Evolutionary conservation across 1,284 basidiomycete species (phyloP).

Genomic region (Tetrapyrgos nigripes): DNA sequence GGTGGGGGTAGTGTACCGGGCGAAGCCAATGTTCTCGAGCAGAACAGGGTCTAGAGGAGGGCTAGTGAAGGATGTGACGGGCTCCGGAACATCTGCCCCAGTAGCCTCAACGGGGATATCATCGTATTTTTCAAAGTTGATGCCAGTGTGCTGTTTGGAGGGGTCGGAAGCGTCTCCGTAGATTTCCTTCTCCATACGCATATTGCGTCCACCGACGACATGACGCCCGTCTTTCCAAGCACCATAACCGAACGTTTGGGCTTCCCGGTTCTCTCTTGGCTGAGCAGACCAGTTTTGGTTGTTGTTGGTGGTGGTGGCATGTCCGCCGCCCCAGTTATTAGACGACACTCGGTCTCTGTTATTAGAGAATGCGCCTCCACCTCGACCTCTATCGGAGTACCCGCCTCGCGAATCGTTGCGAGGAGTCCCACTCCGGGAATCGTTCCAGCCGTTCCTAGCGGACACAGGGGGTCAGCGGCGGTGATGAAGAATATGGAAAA

Average conservation of each 20-base stretch:
- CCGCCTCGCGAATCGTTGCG: conserved; percentile 38
- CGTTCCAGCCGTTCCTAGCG: conserved; percentile 73
- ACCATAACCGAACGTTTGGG: conserved; percentile 74
- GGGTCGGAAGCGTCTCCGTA: conserved; percentile 91
- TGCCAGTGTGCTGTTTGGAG: conserved; percentile 90
- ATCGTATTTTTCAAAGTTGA: conserved; percentile 99
- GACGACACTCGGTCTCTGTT: conserved; percentile 15
- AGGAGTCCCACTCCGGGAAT: conserved; percentile 63
- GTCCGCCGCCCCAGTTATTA: conserved; percentile 46
- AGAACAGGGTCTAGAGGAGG: conserved; percentile 94
- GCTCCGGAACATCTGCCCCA: conserved; percentile 94
- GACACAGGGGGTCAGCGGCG: conserved; percentile 19
- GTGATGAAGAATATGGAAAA: conserved; percentile 20
- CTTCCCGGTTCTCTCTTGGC: conserved; percentile 31
- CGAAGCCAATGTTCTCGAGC: conserved; percentile 92
- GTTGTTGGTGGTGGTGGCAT: conserved; percentile 14
- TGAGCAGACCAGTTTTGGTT: conserved; percentile 14
- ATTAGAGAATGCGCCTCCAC: conserved; percentile 50
- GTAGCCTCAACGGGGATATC: conserved; percentile 99
- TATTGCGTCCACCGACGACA: conserved; percentile 81
- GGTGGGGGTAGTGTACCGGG: conserved; percentile 94
- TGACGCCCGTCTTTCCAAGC: conserved; percentile 93
- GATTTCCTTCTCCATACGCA: conserved; percentile 93
- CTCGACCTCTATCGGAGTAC: conserved; percentile 51
- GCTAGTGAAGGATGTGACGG: conserved; percentile 86